phyloP scores from a whole-genome alignment of 2,329 filamentous ascomycete genomes.

The Exophiala xenobiotica region DNA sequence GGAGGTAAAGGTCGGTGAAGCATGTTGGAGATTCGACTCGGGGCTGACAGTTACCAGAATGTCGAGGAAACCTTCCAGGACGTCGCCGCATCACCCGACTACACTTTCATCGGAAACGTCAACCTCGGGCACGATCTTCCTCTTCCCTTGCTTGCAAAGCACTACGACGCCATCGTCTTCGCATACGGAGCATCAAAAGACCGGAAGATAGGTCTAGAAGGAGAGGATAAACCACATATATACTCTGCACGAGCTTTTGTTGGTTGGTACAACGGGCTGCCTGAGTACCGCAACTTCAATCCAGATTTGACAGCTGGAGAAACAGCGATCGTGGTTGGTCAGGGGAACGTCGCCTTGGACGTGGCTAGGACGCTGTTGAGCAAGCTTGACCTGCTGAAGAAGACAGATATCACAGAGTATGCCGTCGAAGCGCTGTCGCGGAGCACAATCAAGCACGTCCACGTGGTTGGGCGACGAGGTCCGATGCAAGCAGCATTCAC shows the following conservation, averaged over 20 bases:
- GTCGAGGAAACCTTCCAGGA: conserved; percentile 92
- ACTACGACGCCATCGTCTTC: conserved; percentile 92
- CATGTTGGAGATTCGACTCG: not conserved
- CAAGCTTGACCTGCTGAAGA: conserved; percentile 68
- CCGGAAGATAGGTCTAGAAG: conserved; percentile 72
- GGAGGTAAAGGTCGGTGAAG: conserved; percentile 77
- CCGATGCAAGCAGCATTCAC: conserved; percentile 92
- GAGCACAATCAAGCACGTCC: conserved; percentile 75
- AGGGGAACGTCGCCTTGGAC: conserved; percentile 94
- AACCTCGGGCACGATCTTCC: conserved; percentile 71
- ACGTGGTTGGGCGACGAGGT: conserved; percentile 84
- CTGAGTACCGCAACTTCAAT: conserved; percentile 71
- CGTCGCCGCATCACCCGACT: conserved; percentile 76
- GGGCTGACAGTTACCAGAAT: conserved; percentile 59
- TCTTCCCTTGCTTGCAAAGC: conserved; percentile 66
- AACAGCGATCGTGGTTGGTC: conserved; percentile 83
- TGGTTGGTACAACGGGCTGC: conserved; percentile 96
- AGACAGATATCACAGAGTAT: conserved; percentile 85
- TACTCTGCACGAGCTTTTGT: conserved; percentile 91
- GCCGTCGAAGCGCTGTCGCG: conserved; percentile 71
- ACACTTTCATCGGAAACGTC: conserved; percentile 89
- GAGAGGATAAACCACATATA: conserved; percentile 64
- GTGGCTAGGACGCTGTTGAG: conserved; percentile 84
- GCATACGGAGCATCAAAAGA: conserved; percentile 90
- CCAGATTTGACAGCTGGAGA: conserved; percentile 74